A percentile compares a stretch with the other conserved stretches of the same genome.
phyloP scores from a whole-genome alignment of 257 asterid species.

The Nicotiana noctiflora region DNA sequence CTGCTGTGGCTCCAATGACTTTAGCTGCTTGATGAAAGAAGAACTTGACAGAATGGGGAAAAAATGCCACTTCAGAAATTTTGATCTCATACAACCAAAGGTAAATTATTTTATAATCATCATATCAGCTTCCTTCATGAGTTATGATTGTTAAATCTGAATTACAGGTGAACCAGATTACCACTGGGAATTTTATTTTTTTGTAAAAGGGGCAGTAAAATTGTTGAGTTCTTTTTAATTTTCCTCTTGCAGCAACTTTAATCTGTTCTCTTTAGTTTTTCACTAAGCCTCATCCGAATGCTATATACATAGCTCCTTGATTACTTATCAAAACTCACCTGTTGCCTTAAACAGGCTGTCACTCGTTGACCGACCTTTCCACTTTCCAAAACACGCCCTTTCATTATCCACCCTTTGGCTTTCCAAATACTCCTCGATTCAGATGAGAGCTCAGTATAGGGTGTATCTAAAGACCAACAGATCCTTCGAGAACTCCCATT shows the following conservation, averaged over 20 bases:
- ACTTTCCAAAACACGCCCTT: no score
- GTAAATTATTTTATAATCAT: constrained; percentile 19
- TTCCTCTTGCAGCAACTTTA: neutral
- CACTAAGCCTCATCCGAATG: no score
- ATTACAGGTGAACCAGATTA: neutral
- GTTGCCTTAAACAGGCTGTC: no score
- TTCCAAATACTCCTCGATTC: no score
- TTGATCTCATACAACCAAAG: constrained; percentile 72
- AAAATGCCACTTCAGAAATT: constrained; percentile 61
- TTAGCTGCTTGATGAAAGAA: constrained; percentile 69
- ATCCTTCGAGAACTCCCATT: no score
- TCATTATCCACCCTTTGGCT: no score
- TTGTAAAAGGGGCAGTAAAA: neutral
- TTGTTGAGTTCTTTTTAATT: neutral
- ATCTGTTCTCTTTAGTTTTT: no score
- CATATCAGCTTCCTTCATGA: neutral
- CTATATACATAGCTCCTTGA: no score
- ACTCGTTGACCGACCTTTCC: no score
- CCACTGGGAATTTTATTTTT: neutral
- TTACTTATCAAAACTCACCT: no score
- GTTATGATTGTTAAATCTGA: neutral
- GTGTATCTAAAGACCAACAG: no score
- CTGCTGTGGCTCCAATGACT: constrained; percentile 82
- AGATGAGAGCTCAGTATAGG: no score
- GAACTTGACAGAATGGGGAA: constrained; percentile 58